Conservation (phyloP, 257 asterid species). For the Petrea volubilis region DNA sequence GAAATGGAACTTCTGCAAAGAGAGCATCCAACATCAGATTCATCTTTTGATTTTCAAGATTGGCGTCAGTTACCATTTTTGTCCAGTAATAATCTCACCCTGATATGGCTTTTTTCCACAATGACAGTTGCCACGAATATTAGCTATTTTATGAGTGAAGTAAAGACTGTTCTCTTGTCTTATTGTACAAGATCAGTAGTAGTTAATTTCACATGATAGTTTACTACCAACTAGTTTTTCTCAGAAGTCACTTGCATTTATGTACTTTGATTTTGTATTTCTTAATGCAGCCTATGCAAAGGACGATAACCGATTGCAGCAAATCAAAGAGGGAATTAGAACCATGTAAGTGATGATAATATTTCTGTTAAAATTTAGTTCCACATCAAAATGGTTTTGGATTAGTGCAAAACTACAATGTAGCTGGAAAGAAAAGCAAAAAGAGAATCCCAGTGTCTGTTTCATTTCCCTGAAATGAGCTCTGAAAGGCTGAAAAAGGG, state of each 20-base stretch:
- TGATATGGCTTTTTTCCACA: slow-evolving; percentile 11
- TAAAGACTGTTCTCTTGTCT: background rate
- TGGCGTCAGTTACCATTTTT: slow-evolving; percentile 56
- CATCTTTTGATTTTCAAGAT: slow-evolving; percentile 55
- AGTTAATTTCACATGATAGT: background rate
- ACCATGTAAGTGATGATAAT: slow-evolving; percentile 60
- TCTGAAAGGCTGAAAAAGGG: background rate
- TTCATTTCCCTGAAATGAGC: background rate
- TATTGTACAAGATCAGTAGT: background rate
- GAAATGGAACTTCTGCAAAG: slow-evolving; percentile 85
- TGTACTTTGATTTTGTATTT: slow-evolving; percentile 2
- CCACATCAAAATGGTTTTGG: background rate
- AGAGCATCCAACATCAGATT: slow-evolving; percentile 51
- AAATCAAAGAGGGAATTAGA: slow-evolving; percentile 75
- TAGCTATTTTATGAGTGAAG: slow-evolving; percentile 15
- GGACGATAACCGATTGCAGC: slow-evolving; percentile 67
- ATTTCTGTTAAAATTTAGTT: slow-evolving; percentile 4
- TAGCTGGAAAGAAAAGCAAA: background rate
- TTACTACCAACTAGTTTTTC: slow-evolving; percentile 2
- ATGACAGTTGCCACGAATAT: background rate
- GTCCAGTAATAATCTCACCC: slow-evolving; percentile 48
- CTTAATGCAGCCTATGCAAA: slow-evolving; percentile 50
- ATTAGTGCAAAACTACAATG: background rate
- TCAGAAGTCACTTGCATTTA: background rate
- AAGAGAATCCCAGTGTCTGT: background rate